These are phyloP conservation scores for Warburgia ugandensis DNA, from an alignment of 164 flowering plant genomes.

Conservation along the genomic window DNA sequence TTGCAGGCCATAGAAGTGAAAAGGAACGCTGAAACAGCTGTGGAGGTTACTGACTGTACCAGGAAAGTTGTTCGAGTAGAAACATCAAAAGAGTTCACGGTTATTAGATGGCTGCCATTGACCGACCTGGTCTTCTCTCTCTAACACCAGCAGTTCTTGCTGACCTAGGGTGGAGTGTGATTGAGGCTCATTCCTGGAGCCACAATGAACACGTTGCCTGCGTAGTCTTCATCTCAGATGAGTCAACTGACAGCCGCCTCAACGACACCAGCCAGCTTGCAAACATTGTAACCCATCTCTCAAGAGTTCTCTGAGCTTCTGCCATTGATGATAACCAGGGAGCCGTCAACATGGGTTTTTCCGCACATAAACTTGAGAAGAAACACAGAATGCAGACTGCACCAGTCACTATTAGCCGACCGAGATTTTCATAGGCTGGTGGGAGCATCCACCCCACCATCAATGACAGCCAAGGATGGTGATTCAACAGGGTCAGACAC, in stretches of 20 bases:
- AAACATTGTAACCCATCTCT: slow-evolving; percentile 45
- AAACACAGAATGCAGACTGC: slow-evolving; percentile 54
- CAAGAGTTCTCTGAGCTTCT: slow-evolving; percentile 42
- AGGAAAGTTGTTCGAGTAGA: slow-evolving; percentile 7
- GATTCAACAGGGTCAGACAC: slow-evolving; percentile 16
- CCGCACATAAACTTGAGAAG: slow-evolving; percentile 17
- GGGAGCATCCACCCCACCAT: slow-evolving; percentile 4
- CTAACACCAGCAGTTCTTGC: slow-evolving; percentile 67
- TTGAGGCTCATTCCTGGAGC: slow-evolving; percentile 78
- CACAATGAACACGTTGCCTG: slow-evolving; percentile 65
- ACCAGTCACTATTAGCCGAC: slow-evolving; percentile 60
- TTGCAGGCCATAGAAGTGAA: slow-evolving; percentile 46
- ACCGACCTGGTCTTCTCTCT: slow-evolving; percentile 71
- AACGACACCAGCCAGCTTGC: slow-evolving; percentile 46
- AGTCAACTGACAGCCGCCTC: slow-evolving; percentile 30
- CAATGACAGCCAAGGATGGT: not conserved
- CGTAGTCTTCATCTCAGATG: slow-evolving; percentile 50
- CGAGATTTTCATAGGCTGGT: slow-evolving; percentile 40
- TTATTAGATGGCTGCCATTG: slow-evolving; percentile 55
- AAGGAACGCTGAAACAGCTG: slow-evolving; percentile 14
- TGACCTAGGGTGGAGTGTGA: slow-evolving; percentile 54
- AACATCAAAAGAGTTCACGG: slow-evolving; percentile 26
- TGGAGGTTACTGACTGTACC: slow-evolving; percentile 4
- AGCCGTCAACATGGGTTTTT: slow-evolving; percentile 20
- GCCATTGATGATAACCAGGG: slow-evolving; percentile 15